These are phyloP conservation scores for Stachybotrys echinatus DNA, from an alignment of 2,329 filamentous ascomycete genomes.

Conservation along the genomic window DNA sequence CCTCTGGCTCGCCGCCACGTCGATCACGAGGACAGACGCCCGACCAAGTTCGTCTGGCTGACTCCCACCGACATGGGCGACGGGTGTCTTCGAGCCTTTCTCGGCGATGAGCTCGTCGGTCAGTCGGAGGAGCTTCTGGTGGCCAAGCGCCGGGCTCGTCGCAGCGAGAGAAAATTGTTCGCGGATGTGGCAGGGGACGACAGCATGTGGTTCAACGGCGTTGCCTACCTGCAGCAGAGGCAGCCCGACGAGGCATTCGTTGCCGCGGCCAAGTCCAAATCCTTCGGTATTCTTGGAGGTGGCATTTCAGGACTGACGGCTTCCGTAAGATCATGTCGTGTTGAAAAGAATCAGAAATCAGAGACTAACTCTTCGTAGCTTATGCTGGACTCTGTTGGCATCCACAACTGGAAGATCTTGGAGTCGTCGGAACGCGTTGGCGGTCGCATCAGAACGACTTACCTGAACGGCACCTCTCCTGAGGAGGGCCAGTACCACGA, in stretches of 20 bases:
- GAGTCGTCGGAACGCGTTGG: conserved; percentile 35
- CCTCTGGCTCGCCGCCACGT: conserved; percentile 13
- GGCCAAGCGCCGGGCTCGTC: conserved; percentile 4
- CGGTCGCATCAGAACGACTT: conserved; percentile 36
- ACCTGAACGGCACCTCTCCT: conserved; percentile 28
- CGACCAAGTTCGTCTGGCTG: conserved; percentile 16
- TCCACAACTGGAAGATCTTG: conserved; percentile 38
- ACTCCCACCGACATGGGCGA: conserved; percentile 2
- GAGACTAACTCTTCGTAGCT: conserved; percentile 10
- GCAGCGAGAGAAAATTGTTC: conserved; percentile 7
- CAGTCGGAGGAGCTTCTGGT: conserved; percentile 11
- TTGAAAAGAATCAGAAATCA: neutral
- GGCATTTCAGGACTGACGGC: conserved; percentile 24
- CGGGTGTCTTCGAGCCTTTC: conserved; percentile 15
- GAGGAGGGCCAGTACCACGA: conserved; percentile 23
- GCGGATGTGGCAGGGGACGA: conserved; percentile 2
- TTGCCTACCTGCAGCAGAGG: conserved; percentile 17
- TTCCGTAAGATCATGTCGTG: conserved; percentile 1
- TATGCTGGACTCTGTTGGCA: conserved; percentile 35
- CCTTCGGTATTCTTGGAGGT: conserved; percentile 26
- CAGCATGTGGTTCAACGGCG: conserved; percentile 17
- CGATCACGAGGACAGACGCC: conserved; percentile 8
- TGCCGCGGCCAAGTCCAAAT: conserved; percentile 14
- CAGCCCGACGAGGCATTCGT: conserved; percentile 16
- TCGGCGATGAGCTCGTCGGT: conserved; percentile 10